phyloP scores from a whole-genome alignment of 495 filamentous ascomycete species.

The Annulohypoxylon bovei region DNA sequence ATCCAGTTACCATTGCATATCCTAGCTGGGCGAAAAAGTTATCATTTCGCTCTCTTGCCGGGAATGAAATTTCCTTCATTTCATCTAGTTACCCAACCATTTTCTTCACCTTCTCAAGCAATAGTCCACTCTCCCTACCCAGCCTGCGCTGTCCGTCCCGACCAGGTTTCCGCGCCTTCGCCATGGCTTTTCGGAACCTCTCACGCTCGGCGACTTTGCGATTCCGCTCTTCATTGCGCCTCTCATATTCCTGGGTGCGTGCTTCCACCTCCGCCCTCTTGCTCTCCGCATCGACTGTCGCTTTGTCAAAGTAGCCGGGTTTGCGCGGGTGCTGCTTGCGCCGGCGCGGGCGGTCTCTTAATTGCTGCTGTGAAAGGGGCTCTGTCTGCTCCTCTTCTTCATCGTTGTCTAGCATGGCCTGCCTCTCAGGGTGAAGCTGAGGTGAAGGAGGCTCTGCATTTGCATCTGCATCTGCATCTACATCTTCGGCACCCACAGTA shows the following conservation, averaged over 20 bases:
- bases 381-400: constrained; percentile 39
- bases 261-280: constrained; percentile 71
- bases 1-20: not conserved
- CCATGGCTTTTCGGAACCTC: constrained; percentile 72
- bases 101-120: constrained; percentile 83
- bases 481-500: constrained; percentile 11
- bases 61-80: not conserved
- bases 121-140: constrained; percentile 82
- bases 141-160: constrained; percentile 83
- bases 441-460: constrained; percentile 48
- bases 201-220: constrained; percentile 68
- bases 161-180: constrained; percentile 78
- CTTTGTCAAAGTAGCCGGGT: constrained; percentile 77
- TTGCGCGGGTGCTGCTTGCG: constrained; percentile 58
- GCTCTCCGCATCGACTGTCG: constrained; percentile 74
- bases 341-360: constrained; percentile 28
- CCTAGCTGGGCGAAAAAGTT: not conserved
- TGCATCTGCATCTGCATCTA: constrained; percentile 33
- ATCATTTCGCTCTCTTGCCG: not conserved
- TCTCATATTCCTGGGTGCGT: constrained; percentile 65
- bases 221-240: constrained; percentile 62
- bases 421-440: constrained; percentile 77
- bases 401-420: constrained; percentile 65
- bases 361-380: constrained; percentile 23
- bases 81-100: constrained; percentile 67